A percentile compares a stretch with the other conserved stretches of the same genome.
Conservation (phyloP, 73 alveolate genomes). For the Uronychia setigera region DNA sequence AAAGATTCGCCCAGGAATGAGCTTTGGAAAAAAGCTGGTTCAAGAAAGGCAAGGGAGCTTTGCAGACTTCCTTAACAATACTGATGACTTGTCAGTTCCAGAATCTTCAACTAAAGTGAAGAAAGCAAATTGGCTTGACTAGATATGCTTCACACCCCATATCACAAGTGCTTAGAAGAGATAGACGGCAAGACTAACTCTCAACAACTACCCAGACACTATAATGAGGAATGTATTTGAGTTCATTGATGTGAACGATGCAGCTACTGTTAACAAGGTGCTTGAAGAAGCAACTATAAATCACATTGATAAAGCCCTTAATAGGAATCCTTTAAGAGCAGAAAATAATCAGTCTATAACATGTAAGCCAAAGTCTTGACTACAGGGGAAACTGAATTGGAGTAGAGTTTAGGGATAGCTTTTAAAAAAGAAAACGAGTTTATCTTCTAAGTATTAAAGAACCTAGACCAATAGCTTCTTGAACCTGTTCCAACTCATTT, state of each 20-base stretch:
- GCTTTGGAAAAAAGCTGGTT: background rate
- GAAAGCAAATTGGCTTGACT: conserved; percentile 56
- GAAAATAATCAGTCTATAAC: conserved; percentile 15
- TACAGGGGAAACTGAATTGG: conserved; percentile 15
- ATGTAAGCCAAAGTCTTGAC: no score
- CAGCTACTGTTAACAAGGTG: conserved; percentile 37
- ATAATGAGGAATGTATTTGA: conserved; percentile 31
- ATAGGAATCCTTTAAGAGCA: conserved; percentile 17
- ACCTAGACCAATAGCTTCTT: conserved; percentile 17
- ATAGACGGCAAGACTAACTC: conserved; percentile 8
- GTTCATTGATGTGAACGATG: conserved; percentile 45
- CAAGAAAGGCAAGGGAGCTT: background rate
- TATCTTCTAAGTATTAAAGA: background rate
- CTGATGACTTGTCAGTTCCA: background rate
- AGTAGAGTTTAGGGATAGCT: conserved; percentile 15
- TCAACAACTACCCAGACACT: conserved; percentile 14
- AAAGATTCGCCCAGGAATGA: background rate
- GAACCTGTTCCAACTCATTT: conserved; percentile 42
- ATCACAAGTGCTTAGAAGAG: conserved; percentile 15
- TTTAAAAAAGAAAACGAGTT: conserved; percentile 2
- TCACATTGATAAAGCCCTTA: conserved; percentile 37
- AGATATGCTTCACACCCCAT: conserved; percentile 26
- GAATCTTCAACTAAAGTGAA: conserved; percentile 41
- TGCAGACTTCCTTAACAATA: background rate
- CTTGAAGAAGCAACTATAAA: conserved; percentile 35